Percentiles rank a stretch among this genome's conserved stretches.
These are phyloP conservation scores for Cytospora chrysosperma DNA, from an alignment of 2,329 filamentous ascomycete genomes.

Conservation along the genomic window DNA sequence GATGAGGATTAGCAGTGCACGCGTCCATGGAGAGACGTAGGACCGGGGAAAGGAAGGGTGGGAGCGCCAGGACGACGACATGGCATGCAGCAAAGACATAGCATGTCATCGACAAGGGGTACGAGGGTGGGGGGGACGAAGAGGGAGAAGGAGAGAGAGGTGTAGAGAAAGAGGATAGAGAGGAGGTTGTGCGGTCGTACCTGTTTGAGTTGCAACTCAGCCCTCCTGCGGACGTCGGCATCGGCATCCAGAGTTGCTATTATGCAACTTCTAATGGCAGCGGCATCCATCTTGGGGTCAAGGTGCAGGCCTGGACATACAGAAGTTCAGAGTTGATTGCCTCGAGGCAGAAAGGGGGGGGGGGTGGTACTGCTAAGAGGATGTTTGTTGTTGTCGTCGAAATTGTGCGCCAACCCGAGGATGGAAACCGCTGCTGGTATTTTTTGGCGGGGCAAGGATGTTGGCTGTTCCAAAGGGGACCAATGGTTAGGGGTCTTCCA, in stretches of 20 bases:
- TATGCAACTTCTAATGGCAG: constrained; percentile 73
- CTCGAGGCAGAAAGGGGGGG: constrained; percentile 12
- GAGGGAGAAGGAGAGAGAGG: too few relatives aligned
- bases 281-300: constrained; percentile 64
- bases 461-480: neutral
- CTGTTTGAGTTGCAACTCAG: constrained; percentile 79
- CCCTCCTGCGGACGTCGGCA: constrained; percentile 71
- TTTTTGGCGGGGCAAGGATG: neutral
- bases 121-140: too few relatives aligned
- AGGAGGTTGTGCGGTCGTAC: constrained; percentile 47
- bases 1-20: constrained; percentile 26
- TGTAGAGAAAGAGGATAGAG: constrained; percentile 8
- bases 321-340: constrained; percentile 13
- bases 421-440: constrained; percentile 3
- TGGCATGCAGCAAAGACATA: neutral
- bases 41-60: constrained; percentile 15
- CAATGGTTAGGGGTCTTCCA: neutral
- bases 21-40: constrained; percentile 1
- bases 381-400: constrained; percentile 3
- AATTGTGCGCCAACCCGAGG: constrained; percentile 4
- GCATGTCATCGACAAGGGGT: neutral
- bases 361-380: neutral
- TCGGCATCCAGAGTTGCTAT: constrained; percentile 73
- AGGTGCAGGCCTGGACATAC: constrained; percentile 23
- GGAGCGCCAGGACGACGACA: neutral